phyloP scores from a whole-genome alignment of 495 filamentous ascomycete genomes.

The Aspergillus campestris region DNA sequence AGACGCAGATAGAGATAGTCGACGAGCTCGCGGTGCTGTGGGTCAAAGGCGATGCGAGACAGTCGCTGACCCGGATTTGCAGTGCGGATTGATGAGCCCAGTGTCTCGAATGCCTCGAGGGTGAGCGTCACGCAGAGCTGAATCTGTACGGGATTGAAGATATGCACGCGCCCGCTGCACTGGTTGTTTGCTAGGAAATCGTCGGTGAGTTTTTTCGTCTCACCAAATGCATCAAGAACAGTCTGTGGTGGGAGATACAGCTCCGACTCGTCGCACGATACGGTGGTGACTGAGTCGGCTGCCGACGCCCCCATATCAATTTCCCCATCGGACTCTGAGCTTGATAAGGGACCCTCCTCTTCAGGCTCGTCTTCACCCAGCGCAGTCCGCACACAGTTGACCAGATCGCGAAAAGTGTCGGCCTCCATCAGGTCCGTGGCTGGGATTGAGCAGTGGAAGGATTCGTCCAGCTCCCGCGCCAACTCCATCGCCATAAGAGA shows the following conservation, averaged over 20 bases:
- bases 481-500: constrained; percentile 50
- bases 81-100: constrained; percentile 26
- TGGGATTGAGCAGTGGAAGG: constrained; percentile 32
- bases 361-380: neutral
- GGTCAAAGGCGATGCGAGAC: constrained; percentile 18
- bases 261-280: constrained; percentile 1
- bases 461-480: constrained; percentile 38
- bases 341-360: no score
- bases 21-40: constrained; percentile 25
- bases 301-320: neutral
- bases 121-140: constrained; percentile 30
- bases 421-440: constrained; percentile 29
- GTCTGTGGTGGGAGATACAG: neutral
- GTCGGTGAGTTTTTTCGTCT: constrained; percentile 29
- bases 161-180: constrained; percentile 23
- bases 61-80: constrained; percentile 27
- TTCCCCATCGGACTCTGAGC: neutral
- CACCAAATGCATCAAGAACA: constrained; percentile 16
- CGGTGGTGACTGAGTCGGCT: constrained; percentile 2
- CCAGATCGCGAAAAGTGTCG: constrained; percentile 13
- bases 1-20: constrained; percentile 34
- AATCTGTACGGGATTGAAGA: constrained; percentile 19
- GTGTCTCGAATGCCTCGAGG: constrained; percentile 37
- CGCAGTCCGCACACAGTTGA: constrained; percentile 4
- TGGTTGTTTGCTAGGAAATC: constrained; percentile 28